phyloP scores from a whole-genome alignment of 176 grass and related monocot species.

The Triticum timopheevii region DNA sequence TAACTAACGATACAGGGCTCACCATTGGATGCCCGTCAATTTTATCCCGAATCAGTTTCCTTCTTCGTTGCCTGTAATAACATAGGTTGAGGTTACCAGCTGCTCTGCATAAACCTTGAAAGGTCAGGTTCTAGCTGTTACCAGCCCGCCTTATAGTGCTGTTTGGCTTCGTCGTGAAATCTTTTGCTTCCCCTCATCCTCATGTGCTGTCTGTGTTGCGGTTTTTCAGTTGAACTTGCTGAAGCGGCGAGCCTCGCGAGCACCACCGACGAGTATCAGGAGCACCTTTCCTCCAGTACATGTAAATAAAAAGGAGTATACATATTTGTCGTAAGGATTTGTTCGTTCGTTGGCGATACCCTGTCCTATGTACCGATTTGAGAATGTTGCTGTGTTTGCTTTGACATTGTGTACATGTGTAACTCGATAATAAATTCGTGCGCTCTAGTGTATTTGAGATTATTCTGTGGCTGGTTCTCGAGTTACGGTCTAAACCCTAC shows the following conservation, averaged over 20 bases:
- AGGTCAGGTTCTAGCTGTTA: neutral
- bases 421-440: neutral
- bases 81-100: conserved; percentile 30
- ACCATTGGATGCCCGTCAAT: conserved; percentile 21
- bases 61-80: conserved; percentile 34
- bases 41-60: conserved; percentile 41
- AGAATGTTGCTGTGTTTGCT: neutral
- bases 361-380: neutral
- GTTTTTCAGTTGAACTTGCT: neutral
- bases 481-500: no score
- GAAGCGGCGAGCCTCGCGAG: conserved; percentile 14
- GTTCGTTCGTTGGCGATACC: neutral
- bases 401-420: neutral
- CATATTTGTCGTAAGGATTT: neutral
- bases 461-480: neutral
- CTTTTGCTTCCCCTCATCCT: neutral
- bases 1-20: conserved; percentile 46
- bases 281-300: neutral
- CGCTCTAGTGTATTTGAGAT: neutral
- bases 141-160: no score
- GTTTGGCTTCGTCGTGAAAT: neutral
- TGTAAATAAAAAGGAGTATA: conserved; percentile 35
- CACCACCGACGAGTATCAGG: neutral
- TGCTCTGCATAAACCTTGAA: conserved; percentile 3
- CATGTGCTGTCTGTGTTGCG: neutral